A percentile compares a stretch with the other conserved stretches of the same genome.
Conservation (phyloP, 2,329 filamentous ascomycete species). For the Diaporthe citrichinensis region DNA sequence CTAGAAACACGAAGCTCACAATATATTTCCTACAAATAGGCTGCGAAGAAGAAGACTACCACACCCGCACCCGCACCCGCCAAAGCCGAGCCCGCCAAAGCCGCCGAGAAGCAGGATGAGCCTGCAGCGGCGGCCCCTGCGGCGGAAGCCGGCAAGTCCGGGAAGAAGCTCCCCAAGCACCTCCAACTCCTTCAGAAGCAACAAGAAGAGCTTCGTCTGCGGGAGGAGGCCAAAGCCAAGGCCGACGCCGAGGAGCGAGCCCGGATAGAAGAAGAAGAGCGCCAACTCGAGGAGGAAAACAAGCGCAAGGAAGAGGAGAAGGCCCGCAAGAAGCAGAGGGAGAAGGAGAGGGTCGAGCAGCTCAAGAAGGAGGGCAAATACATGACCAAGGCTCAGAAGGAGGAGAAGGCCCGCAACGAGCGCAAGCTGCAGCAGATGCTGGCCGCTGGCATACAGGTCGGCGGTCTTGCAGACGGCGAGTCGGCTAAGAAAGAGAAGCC, state of each 20-base stretch:
- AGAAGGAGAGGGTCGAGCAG: conserved; percentile 89
- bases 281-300: conserved; percentile 74
- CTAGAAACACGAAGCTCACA: conserved; percentile 22
- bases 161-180: conserved; percentile 87
- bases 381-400: conserved; percentile 87
- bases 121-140: conserved; percentile 52
- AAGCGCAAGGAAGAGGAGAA: conserved; percentile 80
- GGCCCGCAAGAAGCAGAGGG: conserved; percentile 85
- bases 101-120: conserved; percentile 63
- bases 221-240: conserved; percentile 72
- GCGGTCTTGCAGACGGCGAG: conserved; percentile 67
- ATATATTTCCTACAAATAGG: conserved; percentile 61
- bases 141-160: conserved; percentile 58
- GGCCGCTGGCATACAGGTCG: conserved; percentile 81
- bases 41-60: conserved; percentile 82
- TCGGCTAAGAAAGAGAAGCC: conserved; percentile 82
- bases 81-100: conserved; percentile 66
- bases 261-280: conserved; percentile 76
- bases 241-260: conserved; percentile 73
- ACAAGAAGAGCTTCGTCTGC: conserved; percentile 80
- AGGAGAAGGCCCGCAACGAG: conserved; percentile 84
- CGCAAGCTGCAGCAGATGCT: conserved; percentile 88
- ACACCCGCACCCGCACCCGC: conserved; percentile 62
- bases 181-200: conserved; percentile 83
- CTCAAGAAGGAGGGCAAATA: conserved; percentile 91